Conservation (phyloP, 129 eudicot genomes). For the Artemisia annua region DNA sequence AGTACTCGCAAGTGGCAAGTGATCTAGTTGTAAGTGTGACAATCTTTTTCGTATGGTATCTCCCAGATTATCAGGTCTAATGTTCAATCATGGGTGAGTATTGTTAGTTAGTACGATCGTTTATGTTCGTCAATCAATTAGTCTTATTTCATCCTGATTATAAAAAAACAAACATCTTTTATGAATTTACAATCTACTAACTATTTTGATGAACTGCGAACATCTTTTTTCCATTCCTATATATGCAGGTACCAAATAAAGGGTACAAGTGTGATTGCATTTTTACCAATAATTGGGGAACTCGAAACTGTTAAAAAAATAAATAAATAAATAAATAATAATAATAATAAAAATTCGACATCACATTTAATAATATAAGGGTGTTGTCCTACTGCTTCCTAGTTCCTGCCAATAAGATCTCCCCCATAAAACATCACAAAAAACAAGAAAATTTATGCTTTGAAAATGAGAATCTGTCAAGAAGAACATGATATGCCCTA, state of each 20-base stretch:
- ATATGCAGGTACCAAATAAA: background rate
- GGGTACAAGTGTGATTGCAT: background rate
- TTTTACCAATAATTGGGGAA: background rate
- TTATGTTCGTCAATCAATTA: background rate
- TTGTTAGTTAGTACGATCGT: background rate
- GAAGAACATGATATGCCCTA: slow-evolving; percentile 31
- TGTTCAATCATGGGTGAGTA: background rate
- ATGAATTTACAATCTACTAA: too few species aligned
- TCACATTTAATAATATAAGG: slow-evolving; percentile 9
- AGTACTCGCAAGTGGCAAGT: background rate
- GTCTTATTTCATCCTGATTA: too few species aligned
- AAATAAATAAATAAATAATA: too few species aligned
- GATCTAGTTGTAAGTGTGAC: too few species aligned
- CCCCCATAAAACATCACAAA: slow-evolving; percentile 35
- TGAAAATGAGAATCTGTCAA: slow-evolving; percentile 37
- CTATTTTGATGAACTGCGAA: too few species aligned
- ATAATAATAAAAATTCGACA: background rate
- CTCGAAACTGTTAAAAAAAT: background rate
- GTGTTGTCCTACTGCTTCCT: slow-evolving; percentile 24
- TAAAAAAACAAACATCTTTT: too few species aligned
- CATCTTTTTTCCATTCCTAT: too few species aligned
- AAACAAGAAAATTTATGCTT: slow-evolving; percentile 27
- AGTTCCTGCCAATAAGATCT: slow-evolving; percentile 20
- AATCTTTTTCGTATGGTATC: too few species aligned
- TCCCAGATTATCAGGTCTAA: background rate